phyloP scores from a whole-genome alignment of 129 eudicot genomes.

The Flaveria sonorensis region DNA sequence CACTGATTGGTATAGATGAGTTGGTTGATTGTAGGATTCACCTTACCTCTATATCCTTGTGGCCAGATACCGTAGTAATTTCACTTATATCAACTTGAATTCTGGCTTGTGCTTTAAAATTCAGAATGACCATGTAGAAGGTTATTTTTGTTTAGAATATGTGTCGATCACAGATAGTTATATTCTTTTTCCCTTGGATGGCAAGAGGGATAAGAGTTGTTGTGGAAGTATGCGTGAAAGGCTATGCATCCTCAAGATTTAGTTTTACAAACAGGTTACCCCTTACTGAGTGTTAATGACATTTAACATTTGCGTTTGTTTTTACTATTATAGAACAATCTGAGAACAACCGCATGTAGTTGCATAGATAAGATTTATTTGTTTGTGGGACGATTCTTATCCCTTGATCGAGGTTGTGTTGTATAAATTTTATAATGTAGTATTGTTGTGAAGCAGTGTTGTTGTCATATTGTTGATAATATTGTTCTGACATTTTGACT shows the following conservation, averaged over 20 bases:
- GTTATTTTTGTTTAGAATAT: not conserved
- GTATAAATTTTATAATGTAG: not conserved
- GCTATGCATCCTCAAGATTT: not conserved
- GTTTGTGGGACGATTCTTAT: not conserved
- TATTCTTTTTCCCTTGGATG: not conserved
- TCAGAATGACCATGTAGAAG: no score
- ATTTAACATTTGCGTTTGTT: not conserved
- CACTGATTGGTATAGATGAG: constrained; percentile 9
- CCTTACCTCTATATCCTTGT: not conserved
- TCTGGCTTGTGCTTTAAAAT: no score
- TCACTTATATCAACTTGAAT: no score
- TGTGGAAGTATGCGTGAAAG: not conserved
- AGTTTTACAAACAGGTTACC: not conserved
- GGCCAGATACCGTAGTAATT: not conserved
- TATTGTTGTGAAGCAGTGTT: not conserved
- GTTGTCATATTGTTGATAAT: not conserved
- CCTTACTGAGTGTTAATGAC: not conserved
- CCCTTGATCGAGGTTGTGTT: not conserved
- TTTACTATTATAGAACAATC: not conserved
- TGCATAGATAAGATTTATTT: not conserved
- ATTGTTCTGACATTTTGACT: not conserved
- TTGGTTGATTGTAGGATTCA: not conserved
- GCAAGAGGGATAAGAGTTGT: not conserved
- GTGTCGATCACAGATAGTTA: no score
- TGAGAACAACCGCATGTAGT: not conserved